These are phyloP conservation scores for Gnomoniopsis sp. DNA, from an alignment of 2,329 filamentous ascomycete species.

Conservation along the genomic window DNA sequence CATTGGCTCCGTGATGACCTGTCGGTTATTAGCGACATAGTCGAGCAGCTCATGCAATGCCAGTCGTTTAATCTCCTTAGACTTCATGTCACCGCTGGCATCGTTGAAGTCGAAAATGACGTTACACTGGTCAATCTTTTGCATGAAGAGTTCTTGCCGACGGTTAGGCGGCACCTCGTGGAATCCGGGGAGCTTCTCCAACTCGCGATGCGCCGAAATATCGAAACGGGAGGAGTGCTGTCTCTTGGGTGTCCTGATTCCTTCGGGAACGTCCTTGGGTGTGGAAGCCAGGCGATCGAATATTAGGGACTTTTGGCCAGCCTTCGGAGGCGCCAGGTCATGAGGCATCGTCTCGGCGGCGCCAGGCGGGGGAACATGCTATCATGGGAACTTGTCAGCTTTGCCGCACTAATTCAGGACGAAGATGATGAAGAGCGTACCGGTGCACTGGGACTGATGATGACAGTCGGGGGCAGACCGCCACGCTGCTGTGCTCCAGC, in stretches of 20 bases:
- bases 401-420: slow-evolving; percentile 1
- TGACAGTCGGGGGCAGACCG: slow-evolving; percentile 77
- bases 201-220: slow-evolving; percentile 91
- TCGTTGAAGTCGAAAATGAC: slow-evolving; percentile 99
- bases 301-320: slow-evolving; percentile 81
- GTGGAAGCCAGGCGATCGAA: slow-evolving; percentile 89
- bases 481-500: slow-evolving; percentile 61
- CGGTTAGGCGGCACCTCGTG: slow-evolving; percentile 95
- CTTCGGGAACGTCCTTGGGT: slow-evolving; percentile 94
- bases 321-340: slow-evolving; percentile 90
- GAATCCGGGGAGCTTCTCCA: slow-evolving; percentile 96
- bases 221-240: slow-evolving; percentile 98
- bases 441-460: slow-evolving; percentile 92
- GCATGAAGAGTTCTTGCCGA: slow-evolving; percentile 96
- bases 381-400: slow-evolving; percentile 20
- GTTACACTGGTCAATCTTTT: slow-evolving; percentile 99
- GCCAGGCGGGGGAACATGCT: slow-evolving; percentile 91
- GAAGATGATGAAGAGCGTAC: slow-evolving; percentile 50
- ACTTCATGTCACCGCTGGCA: slow-evolving; percentile 97
- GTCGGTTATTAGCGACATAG: slow-evolving; percentile 97
- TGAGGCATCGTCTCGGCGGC: slow-evolving; percentile 97
- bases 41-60: slow-evolving; percentile 94
- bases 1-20: slow-evolving; percentile 98
- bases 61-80: slow-evolving; percentile 97
- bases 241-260: slow-evolving; percentile 89